Conservation (phyloP, 2,329 filamentous ascomycete genomes). For the Thyridium curvatum region DNA sequence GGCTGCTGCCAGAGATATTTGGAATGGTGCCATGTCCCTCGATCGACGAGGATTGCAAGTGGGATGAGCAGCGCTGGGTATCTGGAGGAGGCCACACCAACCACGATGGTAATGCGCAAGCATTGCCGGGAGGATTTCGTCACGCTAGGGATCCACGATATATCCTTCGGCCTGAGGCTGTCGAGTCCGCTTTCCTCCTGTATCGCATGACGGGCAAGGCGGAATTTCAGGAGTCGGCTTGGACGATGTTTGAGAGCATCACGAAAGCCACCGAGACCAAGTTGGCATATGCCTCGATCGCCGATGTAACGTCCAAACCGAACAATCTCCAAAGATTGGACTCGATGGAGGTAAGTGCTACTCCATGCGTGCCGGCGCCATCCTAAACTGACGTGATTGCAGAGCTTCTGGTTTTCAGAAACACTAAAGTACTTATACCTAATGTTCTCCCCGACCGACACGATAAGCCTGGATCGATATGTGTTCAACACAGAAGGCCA, state of each 20-base stretch:
- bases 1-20: conserved; percentile 54
- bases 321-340: conserved; percentile 32
- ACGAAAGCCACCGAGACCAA: conserved; percentile 46
- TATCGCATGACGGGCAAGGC: conserved; percentile 71
- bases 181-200: conserved; percentile 72
- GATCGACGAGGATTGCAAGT: conserved; percentile 19
- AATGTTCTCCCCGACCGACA: conserved; percentile 47
- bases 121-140: conserved; percentile 17
- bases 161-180: conserved; percentile 62
- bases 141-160: conserved; percentile 31
- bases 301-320: conserved; percentile 29
- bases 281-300: conserved; percentile 12
- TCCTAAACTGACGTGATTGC: no score
- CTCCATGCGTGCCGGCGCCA: conserved; percentile 14
- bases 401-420: conserved; percentile 57
- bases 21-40: conserved; percentile 33
- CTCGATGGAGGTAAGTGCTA: conserved; percentile 11
- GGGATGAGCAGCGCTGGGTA: conserved; percentile 26
- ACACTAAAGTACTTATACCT: conserved; percentile 60
- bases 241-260: conserved; percentile 72
- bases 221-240: conserved; percentile 68
- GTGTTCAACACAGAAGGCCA: conserved; percentile 36
- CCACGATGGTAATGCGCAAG: conserved; percentile 9
- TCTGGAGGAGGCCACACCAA: conserved; percentile 11
- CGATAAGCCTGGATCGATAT: conserved; percentile 52